Evolutionary conservation across 2,329 filamentous ascomycete species (phyloP), one percentile per base, ranked within the genome.

Genomic region (Chrysoporthe cubensis): DNA sequence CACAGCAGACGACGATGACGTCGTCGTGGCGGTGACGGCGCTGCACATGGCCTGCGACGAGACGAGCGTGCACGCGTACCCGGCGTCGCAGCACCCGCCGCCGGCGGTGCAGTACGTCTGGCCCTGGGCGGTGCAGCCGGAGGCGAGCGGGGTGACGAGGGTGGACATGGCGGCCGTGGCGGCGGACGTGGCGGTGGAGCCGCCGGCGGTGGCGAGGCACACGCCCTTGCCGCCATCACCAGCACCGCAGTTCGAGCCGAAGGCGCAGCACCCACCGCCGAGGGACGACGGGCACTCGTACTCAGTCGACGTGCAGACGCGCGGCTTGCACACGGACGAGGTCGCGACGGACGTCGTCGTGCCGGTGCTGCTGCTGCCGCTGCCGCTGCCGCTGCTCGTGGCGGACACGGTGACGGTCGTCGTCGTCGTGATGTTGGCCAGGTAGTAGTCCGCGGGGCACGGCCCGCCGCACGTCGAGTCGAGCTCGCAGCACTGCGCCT

Each of bases 11-110:
- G 78, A 77, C 3, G 77, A 74, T 4, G 58, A 75, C 3, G 74
- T 66, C 11, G 69, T 52, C 1, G 57, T 75, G 2, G 74, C 68
- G 7, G 68, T 59, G 9, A 66, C 56, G 6, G 68, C 74, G 5
- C 75, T 73, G 71, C 84, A 85, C 64, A 77, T 79, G 43, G 79
- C 78, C 18, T 8, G 9, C 11, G 76, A 78, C 61, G 64, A 72
- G 21, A 81, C 71, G 6, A 76, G 71, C 3, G 80, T 82, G 72
- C 85, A 87, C 4, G 74, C 71, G 67, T 81, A 78, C 0, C 80
- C 80, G 9, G 77, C 73, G 65, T 80, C 74, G 73, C 86, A 88
- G 74, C 86, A 88, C 13, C 84, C 83, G 16, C 79, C 78, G 32
- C 82, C 83, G 5, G 82, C 76, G 6, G 76, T 65, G 73, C 84